A percentile compares a stretch with the other conserved stretches of the same genome.
Conservation (phyloP, 768 basidiomycete species). For the Terana coerulea region DNA sequence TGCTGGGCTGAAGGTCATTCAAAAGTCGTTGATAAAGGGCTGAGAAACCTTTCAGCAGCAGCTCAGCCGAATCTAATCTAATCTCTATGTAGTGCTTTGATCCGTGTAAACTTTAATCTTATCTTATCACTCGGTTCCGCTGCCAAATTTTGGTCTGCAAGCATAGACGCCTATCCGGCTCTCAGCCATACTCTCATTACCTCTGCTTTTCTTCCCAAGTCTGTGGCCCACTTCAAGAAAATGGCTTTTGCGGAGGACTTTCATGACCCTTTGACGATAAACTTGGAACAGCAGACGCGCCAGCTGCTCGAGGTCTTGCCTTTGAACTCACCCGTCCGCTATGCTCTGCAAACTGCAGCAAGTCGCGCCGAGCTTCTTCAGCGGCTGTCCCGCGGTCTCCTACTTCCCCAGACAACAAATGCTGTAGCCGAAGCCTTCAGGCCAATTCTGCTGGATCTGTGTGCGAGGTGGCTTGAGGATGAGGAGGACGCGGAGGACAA, state of each 20-base stretch:
- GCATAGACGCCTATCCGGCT: constrained; percentile 3
- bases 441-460: constrained; percentile 76
- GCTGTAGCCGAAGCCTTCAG: constrained; percentile 63
- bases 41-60: not conserved
- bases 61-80: constrained; percentile 2
- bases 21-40: constrained; percentile 5
- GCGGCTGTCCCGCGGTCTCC: constrained; percentile 57
- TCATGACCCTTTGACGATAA: constrained; percentile 54
- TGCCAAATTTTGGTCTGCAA: constrained; percentile 5
- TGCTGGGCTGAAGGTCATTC: constrained; percentile 20
- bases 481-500: constrained; percentile 45
- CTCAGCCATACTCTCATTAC: not conserved
- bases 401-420: constrained; percentile 58
- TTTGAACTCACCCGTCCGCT: constrained; percentile 35
- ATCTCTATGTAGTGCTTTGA: not conserved
- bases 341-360: constrained; percentile 34
- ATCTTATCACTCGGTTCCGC: not conserved
- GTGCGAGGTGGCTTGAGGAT: constrained; percentile 75
- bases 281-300: constrained; percentile 51
- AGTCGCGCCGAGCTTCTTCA: constrained; percentile 43
- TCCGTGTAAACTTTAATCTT: not conserved
- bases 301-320: constrained; percentile 43
- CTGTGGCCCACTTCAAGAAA: not conserved
- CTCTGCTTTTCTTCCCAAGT: constrained; percentile 2
- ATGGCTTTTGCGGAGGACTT: constrained; percentile 4